Base-by-base conservation (phyloP, 2,329 filamentous ascomycete species). In the Colletotrichum sp. region DNA sequence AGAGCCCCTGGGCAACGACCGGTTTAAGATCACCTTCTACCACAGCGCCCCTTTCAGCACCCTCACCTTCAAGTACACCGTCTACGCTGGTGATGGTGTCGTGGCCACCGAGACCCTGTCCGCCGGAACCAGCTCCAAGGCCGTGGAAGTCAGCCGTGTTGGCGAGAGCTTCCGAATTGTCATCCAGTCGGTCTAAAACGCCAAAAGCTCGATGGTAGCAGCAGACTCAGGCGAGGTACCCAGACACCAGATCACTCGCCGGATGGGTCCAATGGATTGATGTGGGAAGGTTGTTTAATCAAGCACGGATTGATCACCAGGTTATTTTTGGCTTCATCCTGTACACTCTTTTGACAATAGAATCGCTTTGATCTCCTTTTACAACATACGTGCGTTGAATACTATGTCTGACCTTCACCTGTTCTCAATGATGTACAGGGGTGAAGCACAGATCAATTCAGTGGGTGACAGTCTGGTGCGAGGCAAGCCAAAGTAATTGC, bases 1-100 rank as follows among this genome's bases (percentile, higher is more conserved):
- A 62, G 58, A 62, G 58, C 58, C 58, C 58, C 58, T 62, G 15
- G 58, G 58, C 16, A 62, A 62, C 58, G 58, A 62, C 58, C 58
- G 34, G 10, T 62, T 62, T 16, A 62, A 62, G 58, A 34, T 62
- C 58, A 62, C 58, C 28, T 62, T 62, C 58, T 62, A 62, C 28
- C 58, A 62, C 58, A 62, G 58, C 18, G 58, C 28, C 58, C 58
- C 58, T 13, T 62, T 62, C 58, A 62, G 58, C 58, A 34, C 24
- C 9, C 28, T 62, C 10, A 62, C 58, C 18, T 62, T 62, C 18
- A 32, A 62, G 7, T 62, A 62, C 58, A 62, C 38, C 38, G 18
- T 43, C 38, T 43, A 43, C 16, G 38, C 18, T 2, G 38, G 18
- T 43, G 38, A 43, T 43, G 38, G 38, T 6, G 18, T 43, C 5